phyloP scores from a whole-genome alignment of 2,329 filamentous ascomycete species.

The Alternaria metachromatica region DNA sequence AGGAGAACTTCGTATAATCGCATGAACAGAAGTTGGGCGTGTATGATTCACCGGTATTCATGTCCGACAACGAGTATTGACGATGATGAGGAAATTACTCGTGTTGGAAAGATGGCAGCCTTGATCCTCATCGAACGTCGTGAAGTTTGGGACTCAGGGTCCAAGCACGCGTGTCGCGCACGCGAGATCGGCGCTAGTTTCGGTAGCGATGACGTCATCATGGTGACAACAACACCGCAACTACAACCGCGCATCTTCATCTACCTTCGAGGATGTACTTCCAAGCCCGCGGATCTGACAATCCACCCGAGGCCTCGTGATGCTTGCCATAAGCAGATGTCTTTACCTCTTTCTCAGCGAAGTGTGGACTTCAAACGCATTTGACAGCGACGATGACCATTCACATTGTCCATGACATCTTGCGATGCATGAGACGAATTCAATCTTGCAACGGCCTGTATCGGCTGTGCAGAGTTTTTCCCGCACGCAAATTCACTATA shows the following conservation, averaged over 20 bases:
- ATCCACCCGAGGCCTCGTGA: neutral
- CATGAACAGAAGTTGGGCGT: neutral
- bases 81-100: too few relatives aligned
- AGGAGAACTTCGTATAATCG: too few relatives aligned
- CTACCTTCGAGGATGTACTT: neutral
- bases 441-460: fast-evolving
- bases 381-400: neutral
- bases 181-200: neutral
- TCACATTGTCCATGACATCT: neutral
- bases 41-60: neutral
- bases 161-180: neutral
- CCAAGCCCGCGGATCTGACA: neutral
- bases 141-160: neutral
- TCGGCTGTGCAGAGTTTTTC: neutral
- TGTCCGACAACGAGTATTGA: neutral
- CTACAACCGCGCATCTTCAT: too few relatives aligned
- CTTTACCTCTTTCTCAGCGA: neutral
- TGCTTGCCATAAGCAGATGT: neutral
- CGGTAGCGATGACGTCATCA: neutral
- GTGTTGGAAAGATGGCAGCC: too few relatives aligned
- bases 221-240: neutral
- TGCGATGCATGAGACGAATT: neutral
- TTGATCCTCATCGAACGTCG: neutral
- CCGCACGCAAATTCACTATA: neutral
- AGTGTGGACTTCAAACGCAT: neutral